These are phyloP conservation scores for Canna indica DNA, from an alignment of 176 grass and related monocot genomes.

Conservation along the genomic window DNA sequence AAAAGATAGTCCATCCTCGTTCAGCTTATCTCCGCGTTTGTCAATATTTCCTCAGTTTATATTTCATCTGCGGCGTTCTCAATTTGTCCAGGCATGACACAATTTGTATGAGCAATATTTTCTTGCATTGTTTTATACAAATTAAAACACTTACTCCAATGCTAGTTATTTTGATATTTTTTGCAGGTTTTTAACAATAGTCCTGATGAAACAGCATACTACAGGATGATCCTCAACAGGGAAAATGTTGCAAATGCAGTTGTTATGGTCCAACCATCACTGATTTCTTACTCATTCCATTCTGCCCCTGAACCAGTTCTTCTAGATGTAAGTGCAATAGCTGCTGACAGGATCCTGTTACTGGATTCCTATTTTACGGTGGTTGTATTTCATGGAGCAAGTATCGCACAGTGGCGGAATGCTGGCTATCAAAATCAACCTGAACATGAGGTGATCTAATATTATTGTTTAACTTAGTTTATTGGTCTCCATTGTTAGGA, in stretches of 20 bases:
- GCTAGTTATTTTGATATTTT: not conserved
- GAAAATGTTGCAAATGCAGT: slow-evolving; percentile 19
- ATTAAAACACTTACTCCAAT: not conserved
- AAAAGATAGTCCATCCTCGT: slow-evolving; percentile 72
- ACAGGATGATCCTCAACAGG: slow-evolving; percentile 15
- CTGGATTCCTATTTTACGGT: slow-evolving; percentile 12
- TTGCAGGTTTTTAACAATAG: slow-evolving; percentile 18
- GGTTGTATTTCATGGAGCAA: slow-evolving; percentile 18
- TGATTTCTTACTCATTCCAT: slow-evolving; percentile 15
- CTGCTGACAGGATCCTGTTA: slow-evolving; percentile 11
- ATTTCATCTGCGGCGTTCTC: slow-evolving; percentile 86
- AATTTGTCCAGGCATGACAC: slow-evolving; percentile 75
- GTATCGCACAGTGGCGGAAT: slow-evolving; percentile 73
- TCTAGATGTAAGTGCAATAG: slow-evolving; percentile 17
- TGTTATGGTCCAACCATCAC: slow-evolving; percentile 22
- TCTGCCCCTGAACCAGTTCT: slow-evolving; percentile 8
- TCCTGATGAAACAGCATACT: slow-evolving; percentile 20
- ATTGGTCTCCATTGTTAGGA: not conserved
- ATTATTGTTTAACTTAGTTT: not conserved
- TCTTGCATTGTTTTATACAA: slow-evolving; percentile 6
- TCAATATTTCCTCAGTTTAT: slow-evolving; percentile 93
- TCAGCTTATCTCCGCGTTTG: slow-evolving; percentile 76
- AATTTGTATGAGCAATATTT: slow-evolving; percentile 2
- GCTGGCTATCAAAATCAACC: slow-evolving; percentile 89
- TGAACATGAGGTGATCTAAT: slow-evolving; percentile 57